phyloP scores from a whole-genome alignment of 805 yeast species.

The Lipomyces yamadae region DNA sequence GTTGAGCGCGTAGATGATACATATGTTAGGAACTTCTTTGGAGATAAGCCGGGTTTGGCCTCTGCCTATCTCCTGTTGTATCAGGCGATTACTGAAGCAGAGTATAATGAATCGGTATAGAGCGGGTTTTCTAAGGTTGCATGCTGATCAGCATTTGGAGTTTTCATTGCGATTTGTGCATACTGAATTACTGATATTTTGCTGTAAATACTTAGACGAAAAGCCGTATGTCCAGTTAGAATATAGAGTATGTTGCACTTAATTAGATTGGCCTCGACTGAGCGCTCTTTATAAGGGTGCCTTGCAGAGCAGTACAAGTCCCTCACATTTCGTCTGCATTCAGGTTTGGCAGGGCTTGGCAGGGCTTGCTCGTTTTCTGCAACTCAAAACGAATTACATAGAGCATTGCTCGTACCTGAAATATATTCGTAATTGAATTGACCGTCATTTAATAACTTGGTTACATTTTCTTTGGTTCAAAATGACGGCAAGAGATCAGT shows the following conservation, averaged over 20 bases:
- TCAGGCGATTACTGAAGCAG: conserved; percentile 56
- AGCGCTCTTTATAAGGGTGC: too few species aligned
- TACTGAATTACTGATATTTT: conserved; percentile 1
- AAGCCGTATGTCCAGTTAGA: too few species aligned
- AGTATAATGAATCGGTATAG: conserved; percentile 4
- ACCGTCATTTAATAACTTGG: neutral
- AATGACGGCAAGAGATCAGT: conserved; percentile 23
- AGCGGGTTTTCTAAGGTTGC: neutral
- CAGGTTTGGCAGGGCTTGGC: too few species aligned
- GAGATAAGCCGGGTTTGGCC: conserved; percentile 84
- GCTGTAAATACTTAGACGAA: neutral
- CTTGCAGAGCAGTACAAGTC: neutral
- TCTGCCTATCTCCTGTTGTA: conserved; percentile 91
- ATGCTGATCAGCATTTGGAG: too few species aligned
- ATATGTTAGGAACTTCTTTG: conserved; percentile 83
- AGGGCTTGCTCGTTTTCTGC: too few species aligned
- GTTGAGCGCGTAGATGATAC: conserved; percentile 85
- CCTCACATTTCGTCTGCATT: neutral
- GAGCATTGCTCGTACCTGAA: too few species aligned
- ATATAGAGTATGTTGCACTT: too few species aligned
- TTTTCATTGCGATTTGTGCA: neutral
- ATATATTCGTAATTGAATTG: neutral
- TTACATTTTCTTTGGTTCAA: neutral
- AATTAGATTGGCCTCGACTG: too few species aligned
- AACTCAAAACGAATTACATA: neutral